phyloP scores from a whole-genome alignment of 2,329 filamentous ascomycete species.

The Botrytis byssoidea region DNA sequence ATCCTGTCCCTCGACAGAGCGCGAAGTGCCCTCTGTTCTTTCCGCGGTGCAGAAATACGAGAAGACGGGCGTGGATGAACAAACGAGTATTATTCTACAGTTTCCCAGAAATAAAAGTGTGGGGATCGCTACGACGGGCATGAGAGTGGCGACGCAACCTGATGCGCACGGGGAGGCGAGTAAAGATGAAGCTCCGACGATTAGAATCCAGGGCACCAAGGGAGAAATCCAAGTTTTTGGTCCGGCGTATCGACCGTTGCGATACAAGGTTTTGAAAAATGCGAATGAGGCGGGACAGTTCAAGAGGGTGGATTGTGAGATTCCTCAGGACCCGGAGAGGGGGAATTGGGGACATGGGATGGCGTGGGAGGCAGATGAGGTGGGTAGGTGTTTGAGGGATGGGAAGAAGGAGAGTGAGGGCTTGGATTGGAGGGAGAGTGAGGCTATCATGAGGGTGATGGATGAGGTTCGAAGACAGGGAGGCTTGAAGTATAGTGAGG shows the following conservation, averaged over 20 bases:
- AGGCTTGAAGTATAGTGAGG: slow-evolving; percentile 60
- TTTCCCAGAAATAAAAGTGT: slow-evolving; percentile 60
- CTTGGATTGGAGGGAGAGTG: slow-evolving; percentile 60
- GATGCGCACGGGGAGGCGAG: slow-evolving; percentile 46
- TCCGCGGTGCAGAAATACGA: slow-evolving; percentile 57
- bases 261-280: slow-evolving; percentile 51
- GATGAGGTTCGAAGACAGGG: slow-evolving; percentile 46
- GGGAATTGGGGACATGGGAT: slow-evolving; percentile 56
- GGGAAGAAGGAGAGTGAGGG: slow-evolving; percentile 60
- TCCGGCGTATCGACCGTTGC: slow-evolving; percentile 55
- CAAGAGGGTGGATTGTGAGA: slow-evolving; percentile 39
- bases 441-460: slow-evolving; percentile 60
- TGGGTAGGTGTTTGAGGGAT: slow-evolving; percentile 60
- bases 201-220: slow-evolving; percentile 63
- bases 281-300: slow-evolving; percentile 32
- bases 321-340: slow-evolving; percentile 45
- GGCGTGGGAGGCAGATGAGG: slow-evolving; percentile 72
- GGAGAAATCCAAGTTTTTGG: slow-evolving; percentile 66
- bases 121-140: slow-evolving; percentile 57
- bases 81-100: slow-evolving; percentile 60
- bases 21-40: slow-evolving; percentile 53
- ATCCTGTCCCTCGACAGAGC: slow-evolving; percentile 27
- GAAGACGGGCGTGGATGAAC: slow-evolving; percentile 62
- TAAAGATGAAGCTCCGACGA: slow-evolving; percentile 52
- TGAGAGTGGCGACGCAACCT: slow-evolving; percentile 51